These are phyloP conservation scores for Picochlorum sp. DNA, from an alignment of 139 green algal genomes.

Conservation along the genomic window DNA sequence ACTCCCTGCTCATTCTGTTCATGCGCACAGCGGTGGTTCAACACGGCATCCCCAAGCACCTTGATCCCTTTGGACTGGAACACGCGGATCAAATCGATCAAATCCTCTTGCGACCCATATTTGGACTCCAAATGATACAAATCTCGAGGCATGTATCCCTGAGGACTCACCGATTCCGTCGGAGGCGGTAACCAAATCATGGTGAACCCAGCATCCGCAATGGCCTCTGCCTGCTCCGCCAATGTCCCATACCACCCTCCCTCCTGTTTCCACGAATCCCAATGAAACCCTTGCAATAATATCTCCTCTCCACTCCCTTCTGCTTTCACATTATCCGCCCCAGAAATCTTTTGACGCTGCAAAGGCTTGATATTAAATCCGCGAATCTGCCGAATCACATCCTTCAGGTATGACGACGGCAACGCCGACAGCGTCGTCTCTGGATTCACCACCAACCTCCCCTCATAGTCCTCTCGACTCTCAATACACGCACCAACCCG, in stretches of 20 bases:
- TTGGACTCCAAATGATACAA: slow-evolving; percentile 67
- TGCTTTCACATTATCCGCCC: slow-evolving; percentile 4
- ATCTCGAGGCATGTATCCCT: slow-evolving; percentile 83
- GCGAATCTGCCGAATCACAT: background rate
- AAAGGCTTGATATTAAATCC: slow-evolving; percentile 23
- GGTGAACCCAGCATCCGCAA: slow-evolving; percentile 78
- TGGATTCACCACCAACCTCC: background rate
- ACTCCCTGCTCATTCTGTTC: slow-evolving; percentile 55
- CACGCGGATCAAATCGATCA: slow-evolving; percentile 41
- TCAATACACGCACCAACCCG: too few species aligned
- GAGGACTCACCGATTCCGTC: slow-evolving; percentile 74
- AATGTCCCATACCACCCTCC: slow-evolving; percentile 45
- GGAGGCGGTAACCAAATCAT: slow-evolving; percentile 89
- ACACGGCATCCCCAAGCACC: slow-evolving; percentile 84
- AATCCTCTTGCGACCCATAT: slow-evolving; percentile 65
- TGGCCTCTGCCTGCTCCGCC: slow-evolving; percentile 19
- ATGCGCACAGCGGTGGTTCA: slow-evolving; percentile 85
- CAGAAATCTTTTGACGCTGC: background rate
- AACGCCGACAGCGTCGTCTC: background rate
- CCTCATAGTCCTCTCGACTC: too few species aligned
- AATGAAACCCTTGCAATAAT: slow-evolving; percentile 90
- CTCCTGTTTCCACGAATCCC: slow-evolving; percentile 54
- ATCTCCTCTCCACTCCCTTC: slow-evolving; percentile 83
- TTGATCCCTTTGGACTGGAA: slow-evolving; percentile 66
- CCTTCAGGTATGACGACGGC: background rate